Conservation (phyloP, 140 eudicot species). For the Bidens hawaiensis region DNA sequence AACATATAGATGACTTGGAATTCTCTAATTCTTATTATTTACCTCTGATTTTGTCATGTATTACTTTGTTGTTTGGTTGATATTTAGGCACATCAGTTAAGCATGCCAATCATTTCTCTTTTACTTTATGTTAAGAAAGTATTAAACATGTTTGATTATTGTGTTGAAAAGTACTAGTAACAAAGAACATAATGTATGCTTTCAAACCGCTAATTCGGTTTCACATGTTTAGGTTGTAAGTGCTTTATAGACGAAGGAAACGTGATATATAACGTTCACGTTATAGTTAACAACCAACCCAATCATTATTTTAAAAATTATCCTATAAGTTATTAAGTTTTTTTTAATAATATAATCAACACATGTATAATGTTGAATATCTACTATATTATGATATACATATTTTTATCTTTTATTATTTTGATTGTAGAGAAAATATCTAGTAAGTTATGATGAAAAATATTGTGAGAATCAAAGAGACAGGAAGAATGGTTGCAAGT, state of each 20-base stretch:
- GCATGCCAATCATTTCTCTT: not conserved
- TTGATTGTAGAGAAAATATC: constrained; percentile 10
- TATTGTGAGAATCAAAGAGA: constrained; percentile 20
- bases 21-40: not conserved
- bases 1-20: no score
- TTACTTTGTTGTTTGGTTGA: not conserved
- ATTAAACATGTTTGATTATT: not conserved
- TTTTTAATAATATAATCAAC: not conserved
- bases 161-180: not conserved
- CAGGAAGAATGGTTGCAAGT: constrained; percentile 17
- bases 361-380: not conserved
- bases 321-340: not conserved
- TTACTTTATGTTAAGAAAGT: not conserved
- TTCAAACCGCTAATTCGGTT: not conserved
- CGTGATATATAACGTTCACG: not conserved
- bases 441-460: constrained; percentile 20
- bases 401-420: not conserved
- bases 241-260: not conserved
- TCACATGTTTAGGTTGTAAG: constrained; percentile 14
- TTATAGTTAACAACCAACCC: not conserved
- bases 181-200: not conserved
- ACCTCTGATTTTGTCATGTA: not conserved
- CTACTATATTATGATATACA: not conserved
- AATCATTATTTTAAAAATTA: not conserved
- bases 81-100: not conserved